phyloP scores from a whole-genome alignment of 2,329 filamentous ascomycete genomes.

The Alternaria sp. region DNA sequence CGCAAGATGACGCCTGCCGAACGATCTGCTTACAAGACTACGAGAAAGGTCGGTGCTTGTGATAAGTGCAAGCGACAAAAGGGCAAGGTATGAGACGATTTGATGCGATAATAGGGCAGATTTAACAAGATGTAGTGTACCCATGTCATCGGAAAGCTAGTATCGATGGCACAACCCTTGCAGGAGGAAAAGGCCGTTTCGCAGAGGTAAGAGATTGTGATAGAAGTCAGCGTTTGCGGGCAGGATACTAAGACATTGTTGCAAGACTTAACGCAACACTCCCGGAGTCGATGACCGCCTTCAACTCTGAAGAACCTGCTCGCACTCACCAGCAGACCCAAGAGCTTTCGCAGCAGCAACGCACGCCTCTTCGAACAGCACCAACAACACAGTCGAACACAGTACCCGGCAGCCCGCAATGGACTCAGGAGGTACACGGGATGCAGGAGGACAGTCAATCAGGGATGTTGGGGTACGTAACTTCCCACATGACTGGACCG shows the following conservation, averaged over 20 bases:
- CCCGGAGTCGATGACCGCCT: not conserved
- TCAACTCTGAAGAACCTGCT: not conserved
- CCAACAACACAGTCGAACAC: not conserved
- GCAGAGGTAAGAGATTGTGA: conserved; percentile 1
- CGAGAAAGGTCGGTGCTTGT: conserved; percentile 36
- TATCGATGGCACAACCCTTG: not conserved
- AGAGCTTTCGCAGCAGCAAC: not conserved
- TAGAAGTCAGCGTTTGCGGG: no score
- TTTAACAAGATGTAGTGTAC: conserved; percentile 2
- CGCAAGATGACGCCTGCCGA: conserved; percentile 37
- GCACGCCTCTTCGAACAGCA: not conserved
- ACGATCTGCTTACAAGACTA: conserved; percentile 31
- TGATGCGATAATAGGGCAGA: not conserved
- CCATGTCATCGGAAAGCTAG: not conserved
- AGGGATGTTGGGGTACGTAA: conserved; percentile 1
- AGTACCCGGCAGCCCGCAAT: not conserved
- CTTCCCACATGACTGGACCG: not conserved
- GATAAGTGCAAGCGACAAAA: conserved; percentile 33
- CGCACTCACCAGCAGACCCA: not conserved
- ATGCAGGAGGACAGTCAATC: not conserved
- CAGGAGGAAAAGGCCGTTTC: not conserved
- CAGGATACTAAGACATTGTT: not conserved
- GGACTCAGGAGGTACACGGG: not conserved
- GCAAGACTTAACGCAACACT: not conserved
- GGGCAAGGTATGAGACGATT: conserved; percentile 26